These are phyloP conservation scores for Didymella glomerata DNA, from an alignment of 2,329 filamentous ascomycete genomes.

Conservation along the genomic window DNA sequence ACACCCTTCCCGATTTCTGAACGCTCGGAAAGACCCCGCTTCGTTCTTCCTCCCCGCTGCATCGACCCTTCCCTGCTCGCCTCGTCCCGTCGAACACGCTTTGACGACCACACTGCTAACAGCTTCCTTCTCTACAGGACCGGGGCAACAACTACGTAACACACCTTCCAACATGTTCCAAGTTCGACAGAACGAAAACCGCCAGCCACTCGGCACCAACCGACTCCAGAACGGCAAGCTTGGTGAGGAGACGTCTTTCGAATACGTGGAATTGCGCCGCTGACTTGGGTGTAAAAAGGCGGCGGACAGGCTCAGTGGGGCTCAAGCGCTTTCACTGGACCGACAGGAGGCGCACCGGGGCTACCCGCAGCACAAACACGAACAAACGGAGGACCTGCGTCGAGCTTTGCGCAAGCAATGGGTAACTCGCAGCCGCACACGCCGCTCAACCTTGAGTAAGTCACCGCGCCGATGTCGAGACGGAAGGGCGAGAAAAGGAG, in stretches of 20 bases:
- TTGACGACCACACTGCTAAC: slow-evolving; percentile 24
- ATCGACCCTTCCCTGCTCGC: slow-evolving; percentile 2
- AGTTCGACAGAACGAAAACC: slow-evolving; percentile 56
- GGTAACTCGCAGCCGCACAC: slow-evolving; percentile 62
- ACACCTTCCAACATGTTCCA: slow-evolving; percentile 63
- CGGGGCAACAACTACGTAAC: slow-evolving; percentile 61
- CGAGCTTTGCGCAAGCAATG: slow-evolving; percentile 66
- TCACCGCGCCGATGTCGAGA: slow-evolving; percentile 28
- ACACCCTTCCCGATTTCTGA: not conserved
- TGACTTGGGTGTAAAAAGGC: slow-evolving; percentile 50
- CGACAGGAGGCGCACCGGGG: slow-evolving; percentile 62
- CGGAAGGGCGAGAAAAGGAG: not conserved
- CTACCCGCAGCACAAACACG: slow-evolving; percentile 61
- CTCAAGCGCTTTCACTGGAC: slow-evolving; percentile 58
- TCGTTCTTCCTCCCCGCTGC: not conserved
- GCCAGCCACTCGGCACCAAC: slow-evolving; percentile 58
- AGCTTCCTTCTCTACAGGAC: slow-evolving; percentile 48
- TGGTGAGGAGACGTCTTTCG: slow-evolving; percentile 49
- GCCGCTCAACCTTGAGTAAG: slow-evolving; percentile 66
- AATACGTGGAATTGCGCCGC: slow-evolving; percentile 17
- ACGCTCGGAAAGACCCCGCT: not conserved
- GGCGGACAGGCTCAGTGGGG: slow-evolving; percentile 63
- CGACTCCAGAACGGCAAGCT: slow-evolving; percentile 64
- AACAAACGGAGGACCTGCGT: slow-evolving; percentile 58
- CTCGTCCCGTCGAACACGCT: slow-evolving; percentile 4